Evolutionary conservation across 306 rosid genomes (phyloP).

Genomic region (Leucaena leucocephala): DNA sequence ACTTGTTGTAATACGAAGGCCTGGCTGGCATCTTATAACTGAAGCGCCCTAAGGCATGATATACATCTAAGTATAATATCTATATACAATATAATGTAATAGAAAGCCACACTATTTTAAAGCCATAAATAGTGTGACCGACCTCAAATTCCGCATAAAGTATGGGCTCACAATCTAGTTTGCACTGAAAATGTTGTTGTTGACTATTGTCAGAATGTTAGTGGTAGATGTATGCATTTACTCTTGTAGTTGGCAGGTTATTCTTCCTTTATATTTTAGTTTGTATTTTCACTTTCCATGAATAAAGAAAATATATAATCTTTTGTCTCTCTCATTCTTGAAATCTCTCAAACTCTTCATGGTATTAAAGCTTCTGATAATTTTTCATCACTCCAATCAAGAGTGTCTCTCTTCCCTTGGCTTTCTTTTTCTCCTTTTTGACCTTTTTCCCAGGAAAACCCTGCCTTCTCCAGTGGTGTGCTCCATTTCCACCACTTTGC

Average conservation of each 20-base stretch:
- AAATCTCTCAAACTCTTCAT: background rate
- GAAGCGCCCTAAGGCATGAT: background rate
- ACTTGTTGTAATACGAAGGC: background rate
- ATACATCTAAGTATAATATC: background rate
- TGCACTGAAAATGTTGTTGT: background rate
- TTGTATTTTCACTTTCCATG: background rate
- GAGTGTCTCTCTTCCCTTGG: background rate
- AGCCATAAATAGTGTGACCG: background rate
- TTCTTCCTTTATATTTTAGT: background rate
- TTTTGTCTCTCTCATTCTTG: background rate
- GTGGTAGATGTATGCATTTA: background rate
- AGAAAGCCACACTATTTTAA: background rate
- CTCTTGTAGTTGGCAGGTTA: background rate
- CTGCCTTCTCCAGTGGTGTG: background rate
- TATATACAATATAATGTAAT: background rate
- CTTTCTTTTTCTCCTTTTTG: background rate
- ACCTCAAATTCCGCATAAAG: background rate
- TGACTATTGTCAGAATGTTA: background rate
- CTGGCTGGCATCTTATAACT: background rate
- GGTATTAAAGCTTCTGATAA: background rate
- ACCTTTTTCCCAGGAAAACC: background rate
- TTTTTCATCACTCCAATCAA: background rate
- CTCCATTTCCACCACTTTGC: background rate
- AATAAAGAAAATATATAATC: background rate
- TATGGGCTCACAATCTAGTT: background rate